Evolutionary conservation across 164 flowering plant genomes (phyloP), one percentile per base, ranked within the genome.

Genomic region (Piper betle): DNA sequence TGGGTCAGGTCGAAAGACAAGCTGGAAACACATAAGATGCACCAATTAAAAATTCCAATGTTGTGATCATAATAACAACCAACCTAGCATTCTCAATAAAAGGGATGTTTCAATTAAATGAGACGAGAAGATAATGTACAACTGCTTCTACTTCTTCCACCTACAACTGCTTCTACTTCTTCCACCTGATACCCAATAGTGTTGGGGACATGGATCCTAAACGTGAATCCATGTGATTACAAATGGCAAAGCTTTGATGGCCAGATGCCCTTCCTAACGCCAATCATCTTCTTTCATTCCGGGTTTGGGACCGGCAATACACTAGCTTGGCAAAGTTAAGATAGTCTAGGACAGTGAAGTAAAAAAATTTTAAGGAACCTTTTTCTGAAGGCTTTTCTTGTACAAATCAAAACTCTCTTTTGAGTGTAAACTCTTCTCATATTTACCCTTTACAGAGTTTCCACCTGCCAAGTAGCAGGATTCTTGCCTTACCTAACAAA

Each of bases 1-100:
- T 37, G 83, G 78, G 65, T 84, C 76, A 38, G 84, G 72, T 5
- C 99, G 96, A 61, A 77, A 88, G 9, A 85, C 88, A 73, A 88
- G 68, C 97, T 91, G 77, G 17, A 53, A 25, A 58, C 38, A 39
- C 61, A 10, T 8, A 16, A 53, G 3, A 33, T 56, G 6, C 20
- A 56, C 13, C 13, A 56, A n/a, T 6, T 57, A 33, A 33, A 25
- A n/a, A 4, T n/a, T 57, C 6, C 39, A 57, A 37, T 20, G 12
- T 19, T 19, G 59, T n/a, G 33, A 6, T 33, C 11, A 37, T 2
- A 17, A 8, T 19, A 55, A n/a, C 9, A 16, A 48, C 16, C 25
- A 13, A 12, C 4, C 57, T 54, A 19, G 57, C 1, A 54, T 15
- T 13, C 18, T 8, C 3, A 5, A 4, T 6, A 17, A 55, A 37